A percentile compares a stretch with the other conserved stretches of the same genome.
Evolutionary conservation across 2,329 filamentous ascomycete genomes (phyloP).

Genomic region (Arthrocladium fulminans): DNA sequence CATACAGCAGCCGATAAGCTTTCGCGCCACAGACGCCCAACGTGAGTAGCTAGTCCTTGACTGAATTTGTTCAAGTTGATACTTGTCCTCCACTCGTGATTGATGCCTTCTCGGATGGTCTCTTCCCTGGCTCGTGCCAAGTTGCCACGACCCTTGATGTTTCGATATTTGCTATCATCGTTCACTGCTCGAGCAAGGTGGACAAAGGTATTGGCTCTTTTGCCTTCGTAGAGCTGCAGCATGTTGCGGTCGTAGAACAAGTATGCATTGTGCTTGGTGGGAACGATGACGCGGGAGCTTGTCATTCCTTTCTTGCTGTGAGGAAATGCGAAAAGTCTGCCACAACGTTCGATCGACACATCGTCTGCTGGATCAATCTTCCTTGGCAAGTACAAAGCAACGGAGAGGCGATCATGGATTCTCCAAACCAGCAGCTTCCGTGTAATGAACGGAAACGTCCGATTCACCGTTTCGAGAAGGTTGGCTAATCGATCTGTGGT

Average conservation of each 20-base stretch:
- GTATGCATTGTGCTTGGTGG: slow-evolving; percentile 32
- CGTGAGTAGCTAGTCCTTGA: slow-evolving; percentile 28
- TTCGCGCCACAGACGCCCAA: slow-evolving; percentile 31
- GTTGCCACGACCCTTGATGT: slow-evolving; percentile 21
- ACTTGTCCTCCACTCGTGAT: slow-evolving; percentile 29
- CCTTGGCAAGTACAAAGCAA: slow-evolving; percentile 34
- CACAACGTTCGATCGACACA: slow-evolving; percentile 27
- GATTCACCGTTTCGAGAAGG: slow-evolving; percentile 28
- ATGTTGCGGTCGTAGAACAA: slow-evolving; percentile 30
- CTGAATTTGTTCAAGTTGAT: slow-evolving; percentile 35
- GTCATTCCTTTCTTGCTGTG: slow-evolving; percentile 30
- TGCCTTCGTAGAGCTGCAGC: slow-evolving; percentile 33
- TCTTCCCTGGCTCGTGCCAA: slow-evolving; percentile 22
- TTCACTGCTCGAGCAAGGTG: slow-evolving; percentile 26
- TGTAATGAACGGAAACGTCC: slow-evolving; percentile 30
- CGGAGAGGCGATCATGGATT: slow-evolving; percentile 30
- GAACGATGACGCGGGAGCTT: slow-evolving; percentile 27
- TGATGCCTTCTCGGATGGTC: slow-evolving; percentile 24
- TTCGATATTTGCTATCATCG: slow-evolving; percentile 28
- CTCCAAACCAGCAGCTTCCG: slow-evolving; percentile 33
- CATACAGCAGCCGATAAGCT: slow-evolving; percentile 33
- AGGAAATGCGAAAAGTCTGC: slow-evolving; percentile 33
- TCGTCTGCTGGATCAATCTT: slow-evolving; percentile 29
- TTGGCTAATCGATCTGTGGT: slow-evolving; percentile 28
- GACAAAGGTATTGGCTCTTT: slow-evolving; percentile 32